These are phyloP conservation scores for Stagonosporopsis tanaceti DNA, from an alignment of 2,329 filamentous ascomycete genomes.

Conservation along the genomic window DNA sequence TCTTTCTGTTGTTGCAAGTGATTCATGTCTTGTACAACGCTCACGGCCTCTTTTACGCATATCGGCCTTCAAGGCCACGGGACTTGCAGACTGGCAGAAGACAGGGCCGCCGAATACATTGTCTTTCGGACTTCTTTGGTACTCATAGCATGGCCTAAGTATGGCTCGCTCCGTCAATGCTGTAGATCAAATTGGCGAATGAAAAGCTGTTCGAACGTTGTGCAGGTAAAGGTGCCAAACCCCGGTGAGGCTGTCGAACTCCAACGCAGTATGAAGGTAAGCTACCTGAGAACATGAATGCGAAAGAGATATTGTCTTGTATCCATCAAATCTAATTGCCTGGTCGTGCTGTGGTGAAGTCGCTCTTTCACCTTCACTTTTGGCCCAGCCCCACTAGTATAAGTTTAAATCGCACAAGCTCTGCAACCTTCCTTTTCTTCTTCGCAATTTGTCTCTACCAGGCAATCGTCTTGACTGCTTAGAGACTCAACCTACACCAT, in stretches of 20 bases:
- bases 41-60: no score
- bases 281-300: not conserved
- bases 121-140: no score
- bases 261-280: not conserved
- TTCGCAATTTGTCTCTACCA: not conserved
- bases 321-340: not conserved
- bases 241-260: no score
- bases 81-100: no score
- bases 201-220: no score
- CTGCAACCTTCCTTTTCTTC: not conserved
- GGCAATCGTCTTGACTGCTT: not conserved
- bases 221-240: no score
- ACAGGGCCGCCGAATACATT: no score
- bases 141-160: not conserved
- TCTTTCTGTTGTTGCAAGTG: no score
- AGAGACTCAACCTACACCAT: not conserved
- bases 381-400: not conserved
- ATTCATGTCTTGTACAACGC: no score
- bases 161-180: not conserved
- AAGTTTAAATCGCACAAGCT: not conserved
- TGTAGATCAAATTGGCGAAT: not conserved
- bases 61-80: no score
- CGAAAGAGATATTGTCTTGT: not conserved
- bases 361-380: slow-evolving; percentile 4
- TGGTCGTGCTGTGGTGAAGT: slow-evolving; percentile 1